These are phyloP conservation scores for Psilocybe subaeruginosa DNA, from an alignment of 768 basidiomycete species.

Conservation along the genomic window DNA sequence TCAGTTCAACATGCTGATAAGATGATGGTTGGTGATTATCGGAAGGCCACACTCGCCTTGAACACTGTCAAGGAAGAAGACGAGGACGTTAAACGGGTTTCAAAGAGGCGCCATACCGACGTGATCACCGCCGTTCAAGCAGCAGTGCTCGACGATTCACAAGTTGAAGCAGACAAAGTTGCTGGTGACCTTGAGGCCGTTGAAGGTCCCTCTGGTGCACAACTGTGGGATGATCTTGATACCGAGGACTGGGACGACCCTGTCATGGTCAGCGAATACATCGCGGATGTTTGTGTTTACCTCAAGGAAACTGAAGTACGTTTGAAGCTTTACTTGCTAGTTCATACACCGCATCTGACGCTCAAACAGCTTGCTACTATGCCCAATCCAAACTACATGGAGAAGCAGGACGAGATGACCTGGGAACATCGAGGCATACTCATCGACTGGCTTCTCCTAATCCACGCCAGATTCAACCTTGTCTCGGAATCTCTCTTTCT, in stretches of 20 bases:
- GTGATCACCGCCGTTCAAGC: slow-evolving; percentile 29
- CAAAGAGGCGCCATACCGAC: slow-evolving; percentile 69
- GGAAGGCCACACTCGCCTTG: background rate
- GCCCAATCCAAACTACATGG: slow-evolving; percentile 87
- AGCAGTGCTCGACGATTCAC: slow-evolving; percentile 39
- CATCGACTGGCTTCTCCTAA: slow-evolving; percentile 92
- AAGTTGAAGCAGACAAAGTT: slow-evolving; percentile 37
- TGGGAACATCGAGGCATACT: slow-evolving; percentile 92
- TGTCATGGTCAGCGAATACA: slow-evolving; percentile 96
- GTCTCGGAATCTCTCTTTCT: slow-evolving; percentile 92
- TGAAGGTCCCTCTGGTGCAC: slow-evolving; percentile 40
- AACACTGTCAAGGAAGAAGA: slow-evolving; percentile 33
- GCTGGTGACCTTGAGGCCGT: slow-evolving; percentile 45
- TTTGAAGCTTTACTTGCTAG: background rate
- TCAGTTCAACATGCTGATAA: slow-evolving; percentile 19
- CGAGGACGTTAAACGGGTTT: slow-evolving; percentile 52
- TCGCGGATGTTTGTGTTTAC: slow-evolving; percentile 91
- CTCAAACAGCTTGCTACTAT: slow-evolving; percentile 52
- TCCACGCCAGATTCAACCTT: slow-evolving; percentile 84
- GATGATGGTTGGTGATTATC: slow-evolving; percentile 23
- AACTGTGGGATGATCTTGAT: slow-evolving; percentile 47
- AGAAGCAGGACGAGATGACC: slow-evolving; percentile 76
- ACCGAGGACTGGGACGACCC: slow-evolving; percentile 91
- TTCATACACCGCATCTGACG: background rate
- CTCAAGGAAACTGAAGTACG: slow-evolving; percentile 82